Percentiles rank a stretch among this genome's conserved stretches.
These are phyloP conservation scores for Puccinia polysora DNA, from an alignment of 1,284 basidiomycete genomes.

Conservation along the genomic window DNA sequence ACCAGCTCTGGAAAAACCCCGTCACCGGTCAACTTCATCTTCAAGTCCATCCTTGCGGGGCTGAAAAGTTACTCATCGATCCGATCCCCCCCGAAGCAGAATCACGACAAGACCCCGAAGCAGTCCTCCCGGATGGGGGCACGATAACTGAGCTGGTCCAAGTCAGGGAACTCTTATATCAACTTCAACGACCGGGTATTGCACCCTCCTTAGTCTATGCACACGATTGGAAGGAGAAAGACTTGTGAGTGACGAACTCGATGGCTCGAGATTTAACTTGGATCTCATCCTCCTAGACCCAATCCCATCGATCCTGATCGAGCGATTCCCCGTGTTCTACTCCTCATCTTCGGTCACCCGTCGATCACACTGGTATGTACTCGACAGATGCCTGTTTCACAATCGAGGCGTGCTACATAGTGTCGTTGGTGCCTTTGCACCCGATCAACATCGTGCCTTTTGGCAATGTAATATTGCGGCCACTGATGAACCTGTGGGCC, in stretches of 20 bases:
- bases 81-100: constrained; percentile 62
- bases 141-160: constrained; percentile 65
- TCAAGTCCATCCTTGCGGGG: constrained; percentile 57
- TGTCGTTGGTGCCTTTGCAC: constrained; percentile 68
- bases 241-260: constrained; percentile 59
- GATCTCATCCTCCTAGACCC: not conserved
- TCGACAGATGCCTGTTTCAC: constrained; percentile 55
- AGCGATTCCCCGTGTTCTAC: not conserved
- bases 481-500: constrained; percentile 65
- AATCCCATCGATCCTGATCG: not conserved
- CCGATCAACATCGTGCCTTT: constrained; percentile 68
- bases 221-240: constrained; percentile 63
- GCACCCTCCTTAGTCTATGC: constrained; percentile 59
- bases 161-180: constrained; percentile 68
- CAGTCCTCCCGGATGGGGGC: constrained; percentile 70
- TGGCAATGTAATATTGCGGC: constrained; percentile 69
- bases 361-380: too few species aligned
- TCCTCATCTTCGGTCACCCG: too few species aligned
- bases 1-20: constrained; percentile 76
- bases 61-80: constrained; percentile 57
- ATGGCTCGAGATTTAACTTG: too few species aligned
- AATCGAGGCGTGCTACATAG: constrained; percentile 68
- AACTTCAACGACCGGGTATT: constrained; percentile 75
- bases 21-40: constrained; percentile 69
- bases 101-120: constrained; percentile 60